Conservation (phyloP, 2,329 filamentous ascomycete genomes). For the Gaeumannomyces tritici region DNA sequence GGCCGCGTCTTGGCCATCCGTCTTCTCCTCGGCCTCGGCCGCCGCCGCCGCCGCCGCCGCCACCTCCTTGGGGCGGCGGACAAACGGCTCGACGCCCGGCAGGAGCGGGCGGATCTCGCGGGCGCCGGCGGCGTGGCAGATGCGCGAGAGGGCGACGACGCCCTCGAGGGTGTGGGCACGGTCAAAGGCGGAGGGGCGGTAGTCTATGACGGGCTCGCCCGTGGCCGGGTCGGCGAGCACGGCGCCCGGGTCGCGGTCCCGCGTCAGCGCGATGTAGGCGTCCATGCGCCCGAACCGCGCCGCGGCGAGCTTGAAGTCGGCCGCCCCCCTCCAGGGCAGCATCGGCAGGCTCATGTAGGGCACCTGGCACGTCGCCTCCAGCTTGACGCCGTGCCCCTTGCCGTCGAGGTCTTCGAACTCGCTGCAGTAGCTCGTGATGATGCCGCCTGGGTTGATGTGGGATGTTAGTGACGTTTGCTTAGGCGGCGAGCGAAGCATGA, state of each 20-base stretch:
- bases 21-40: neutral
- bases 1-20: conserved; percentile 36
- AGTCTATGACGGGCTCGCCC: conserved; percentile 57
- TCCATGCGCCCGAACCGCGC: conserved; percentile 61
- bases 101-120: conserved; percentile 65
- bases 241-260: conserved; percentile 66
- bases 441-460: conserved; percentile 45
- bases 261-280: conserved; percentile 62
- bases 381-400: conserved; percentile 70
- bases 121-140: conserved; percentile 71
- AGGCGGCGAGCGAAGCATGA: too few relatives aligned
- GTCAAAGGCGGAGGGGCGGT: conserved; percentile 64
- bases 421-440: conserved; percentile 68
- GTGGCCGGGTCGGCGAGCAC: conserved; percentile 64
- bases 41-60: conserved; percentile 10
- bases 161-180: conserved; percentile 63
- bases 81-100: conserved; percentile 54
- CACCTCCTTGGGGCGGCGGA: conserved; percentile 25
- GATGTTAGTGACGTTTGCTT: neutral
- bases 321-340: conserved; percentile 56
- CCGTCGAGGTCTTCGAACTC: conserved; percentile 76
- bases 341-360: conserved; percentile 55
- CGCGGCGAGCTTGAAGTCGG: conserved; percentile 63
- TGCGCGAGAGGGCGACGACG: conserved; percentile 60
- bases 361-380: conserved; percentile 68